Evolutionary conservation across 2,329 filamentous ascomycete species (phyloP).

Genomic region (Paracorniculantispora psalliotae): DNA sequence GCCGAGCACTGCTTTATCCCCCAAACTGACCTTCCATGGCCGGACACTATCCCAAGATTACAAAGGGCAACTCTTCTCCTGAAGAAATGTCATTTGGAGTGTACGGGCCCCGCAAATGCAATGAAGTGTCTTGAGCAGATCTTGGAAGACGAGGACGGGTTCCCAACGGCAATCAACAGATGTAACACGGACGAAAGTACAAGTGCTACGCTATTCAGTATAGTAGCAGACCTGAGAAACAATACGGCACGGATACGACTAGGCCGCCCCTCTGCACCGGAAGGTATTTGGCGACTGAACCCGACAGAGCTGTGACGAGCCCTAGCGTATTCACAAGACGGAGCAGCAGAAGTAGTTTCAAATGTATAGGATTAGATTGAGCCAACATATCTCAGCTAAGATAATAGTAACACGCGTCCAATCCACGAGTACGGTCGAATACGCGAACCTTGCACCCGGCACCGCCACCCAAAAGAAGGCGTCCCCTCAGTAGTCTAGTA

Average conservation of each 20-base stretch:
- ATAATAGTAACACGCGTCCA: too few relatives aligned
- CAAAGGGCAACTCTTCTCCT: neutral
- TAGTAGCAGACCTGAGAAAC: neutral
- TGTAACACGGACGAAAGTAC: neutral
- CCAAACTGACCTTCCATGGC: neutral
- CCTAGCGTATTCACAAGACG: neutral
- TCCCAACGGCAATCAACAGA: neutral
- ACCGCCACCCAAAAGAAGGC: too few relatives aligned
- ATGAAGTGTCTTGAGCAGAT: neutral
- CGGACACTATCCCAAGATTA: neutral
- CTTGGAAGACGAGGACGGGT: neutral
- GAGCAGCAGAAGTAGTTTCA: too few relatives aligned
- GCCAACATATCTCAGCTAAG: too few relatives aligned
- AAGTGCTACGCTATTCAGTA: neutral
- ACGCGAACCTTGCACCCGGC: too few relatives aligned
- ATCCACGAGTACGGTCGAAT: too few relatives aligned
- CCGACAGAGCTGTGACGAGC: neutral
- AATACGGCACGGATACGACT: neutral
- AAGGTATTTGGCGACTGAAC: neutral
- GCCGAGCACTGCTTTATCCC: neutral
- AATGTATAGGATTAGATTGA: too few relatives aligned
- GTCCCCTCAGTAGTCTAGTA: too few relatives aligned
- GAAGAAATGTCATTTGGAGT: neutral
- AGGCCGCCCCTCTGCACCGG: neutral
- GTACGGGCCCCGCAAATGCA: neutral